Evolutionary conservation across 2,329 filamentous ascomycete genomes (phyloP).

Genomic region (Xylariaceae sp.): DNA sequence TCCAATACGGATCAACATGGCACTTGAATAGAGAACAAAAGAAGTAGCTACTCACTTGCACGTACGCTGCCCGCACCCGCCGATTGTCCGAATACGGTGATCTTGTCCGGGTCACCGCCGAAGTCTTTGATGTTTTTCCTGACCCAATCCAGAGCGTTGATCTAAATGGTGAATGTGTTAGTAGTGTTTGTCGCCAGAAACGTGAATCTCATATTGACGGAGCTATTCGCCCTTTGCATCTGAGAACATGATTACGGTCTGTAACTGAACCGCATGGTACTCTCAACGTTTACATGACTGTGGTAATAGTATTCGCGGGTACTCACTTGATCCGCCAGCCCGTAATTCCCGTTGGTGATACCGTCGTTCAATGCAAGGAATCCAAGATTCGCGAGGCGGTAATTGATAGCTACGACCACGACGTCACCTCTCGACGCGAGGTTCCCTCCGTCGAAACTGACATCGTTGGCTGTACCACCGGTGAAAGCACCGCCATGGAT

Average conservation of each 20-base stretch:
- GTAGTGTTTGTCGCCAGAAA: not conserved
- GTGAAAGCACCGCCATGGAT: conserved; percentile 50
- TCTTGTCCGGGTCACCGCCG: conserved; percentile 52
- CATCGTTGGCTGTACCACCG: conserved; percentile 37
- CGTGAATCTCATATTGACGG: too few relatives aligned
- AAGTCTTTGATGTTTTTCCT: conserved; percentile 47
- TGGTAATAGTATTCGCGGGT: too few relatives aligned
- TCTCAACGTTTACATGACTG: too few relatives aligned
- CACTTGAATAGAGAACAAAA: too few relatives aligned
- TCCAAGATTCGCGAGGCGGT: conserved; percentile 53
- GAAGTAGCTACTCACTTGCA: too few relatives aligned
- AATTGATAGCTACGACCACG: conserved; percentile 57
- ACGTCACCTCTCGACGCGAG: conserved; percentile 55
- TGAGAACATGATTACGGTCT: too few relatives aligned
- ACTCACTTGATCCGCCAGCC: conserved; percentile 36
- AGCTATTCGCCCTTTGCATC: too few relatives aligned
- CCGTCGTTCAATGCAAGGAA: conserved; percentile 50
- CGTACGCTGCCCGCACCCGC: conserved; percentile 50
- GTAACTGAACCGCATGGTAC: too few relatives aligned
- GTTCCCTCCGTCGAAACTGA: conserved; percentile 47
- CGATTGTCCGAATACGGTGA: conserved; percentile 52
- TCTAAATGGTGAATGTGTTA: conserved; percentile 20
- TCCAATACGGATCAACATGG: too few relatives aligned
- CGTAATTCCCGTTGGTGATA: conserved; percentile 43
- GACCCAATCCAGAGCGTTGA: conserved; percentile 46